These are phyloP conservation scores for Pestalotiopsis sp. DNA, from an alignment of 2,329 filamentous ascomycete species.

Conservation along the genomic window DNA sequence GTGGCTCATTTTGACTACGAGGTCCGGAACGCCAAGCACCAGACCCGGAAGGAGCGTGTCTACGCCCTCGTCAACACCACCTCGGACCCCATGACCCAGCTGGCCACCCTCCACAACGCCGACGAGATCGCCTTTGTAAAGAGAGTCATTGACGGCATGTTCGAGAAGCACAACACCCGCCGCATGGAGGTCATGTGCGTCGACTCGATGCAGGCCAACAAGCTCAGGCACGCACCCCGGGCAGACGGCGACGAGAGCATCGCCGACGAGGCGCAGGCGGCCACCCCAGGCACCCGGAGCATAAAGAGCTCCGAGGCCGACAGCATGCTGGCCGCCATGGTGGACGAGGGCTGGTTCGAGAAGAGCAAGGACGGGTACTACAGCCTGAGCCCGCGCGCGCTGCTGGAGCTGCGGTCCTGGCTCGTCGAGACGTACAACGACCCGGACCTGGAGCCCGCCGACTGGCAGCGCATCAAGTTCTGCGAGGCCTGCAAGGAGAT, in stretches of 20 bases:
- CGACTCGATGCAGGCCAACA: slow-evolving; percentile 76
- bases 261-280: slow-evolving; percentile 33
- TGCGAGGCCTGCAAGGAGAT: slow-evolving; percentile 90
- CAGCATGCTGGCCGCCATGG: slow-evolving; percentile 66
- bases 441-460: slow-evolving; percentile 57
- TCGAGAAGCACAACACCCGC: slow-evolving; percentile 81
- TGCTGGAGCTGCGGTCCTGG: slow-evolving; percentile 86
- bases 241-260: slow-evolving; percentile 24
- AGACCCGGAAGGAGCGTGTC: slow-evolving; percentile 66
- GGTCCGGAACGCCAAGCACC: slow-evolving; percentile 75
- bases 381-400: slow-evolving; percentile 71
- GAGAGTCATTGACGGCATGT: slow-evolving; percentile 86
- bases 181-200: slow-evolving; percentile 84
- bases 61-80: slow-evolving; percentile 88
- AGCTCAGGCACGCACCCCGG: slow-evolving; percentile 60
- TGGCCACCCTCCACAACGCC: slow-evolving; percentile 8
- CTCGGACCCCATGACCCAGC: slow-evolving; percentile 72
- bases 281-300: slow-evolving; percentile 41
- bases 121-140: slow-evolving; percentile 74
- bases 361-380: slow-evolving; percentile 74
- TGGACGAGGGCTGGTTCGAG: slow-evolving; percentile 84
- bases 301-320: slow-evolving; percentile 82
- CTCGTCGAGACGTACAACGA: slow-evolving; percentile 91
- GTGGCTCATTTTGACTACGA: slow-evolving; percentile 85
- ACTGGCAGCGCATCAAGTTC: slow-evolving; percentile 77